Base-by-base conservation (phyloP, 2,329 filamentous ascomycete species). In the Nothophaeocryptopus gaeumannii region DNA sequence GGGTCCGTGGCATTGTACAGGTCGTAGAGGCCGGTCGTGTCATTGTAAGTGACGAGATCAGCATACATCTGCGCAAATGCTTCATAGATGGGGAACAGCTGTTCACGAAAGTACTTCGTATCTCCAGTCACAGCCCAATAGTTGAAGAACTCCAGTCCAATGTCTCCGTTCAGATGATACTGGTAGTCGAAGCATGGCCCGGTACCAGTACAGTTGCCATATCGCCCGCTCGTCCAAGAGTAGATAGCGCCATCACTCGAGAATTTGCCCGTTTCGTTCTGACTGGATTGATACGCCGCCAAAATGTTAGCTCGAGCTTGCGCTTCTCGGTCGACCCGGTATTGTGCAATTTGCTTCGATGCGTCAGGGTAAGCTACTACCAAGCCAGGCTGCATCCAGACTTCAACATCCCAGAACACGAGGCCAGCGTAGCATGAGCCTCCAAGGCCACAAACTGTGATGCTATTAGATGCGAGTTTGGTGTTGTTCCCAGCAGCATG, bases 131-230 rank as follows among this genome's bases (percentile, higher is more conserved):
- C 74, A 12, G 79, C 72, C 70, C 77, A 82, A 52, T 84, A 80
- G 45, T 84, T 83, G 58, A 79, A 74, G 51, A 85, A 71, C 1
- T 80, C 75, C 29, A 86, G 70, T 0, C 80, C 82, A 57, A 88
- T 86, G 57, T 87, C 84, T 7, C 83, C 82, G 58, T 87, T 87
- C 33, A 88, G 59, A 64, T 88, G 84, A 59, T 88, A 88, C 63
- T 88, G 77, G 56, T 88, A 87, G 64, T 88, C 84, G 58, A 83
- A 85, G 64, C 84, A 88, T 13, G 74, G 73, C 5, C 74, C 75
- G n/a, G 72, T 74, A 1, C 66, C 73, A 5, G 85, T 88, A 60
- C 84, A 88, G 59, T 88, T 87, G 2, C 84, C 85, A 60, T 76
- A 84, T 5, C 83, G 70, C 8, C 80, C 83, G 58, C 79, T 80